Conservation (phyloP, 2,329 filamentous ascomycete genomes). For the Curvularia verruculosa region DNA sequence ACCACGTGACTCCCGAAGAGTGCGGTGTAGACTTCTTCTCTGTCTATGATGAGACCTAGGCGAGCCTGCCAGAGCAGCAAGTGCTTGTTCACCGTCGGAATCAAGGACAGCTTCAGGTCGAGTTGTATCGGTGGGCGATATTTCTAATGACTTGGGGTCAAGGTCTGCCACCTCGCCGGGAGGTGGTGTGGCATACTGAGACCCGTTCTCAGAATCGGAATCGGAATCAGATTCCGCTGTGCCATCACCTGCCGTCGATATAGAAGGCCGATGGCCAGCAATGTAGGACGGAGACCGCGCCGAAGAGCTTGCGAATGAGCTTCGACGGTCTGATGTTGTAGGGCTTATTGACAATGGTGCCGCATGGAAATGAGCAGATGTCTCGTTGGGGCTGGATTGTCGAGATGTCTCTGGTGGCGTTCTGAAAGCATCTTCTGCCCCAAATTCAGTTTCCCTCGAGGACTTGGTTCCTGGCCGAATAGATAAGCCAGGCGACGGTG, state of each 20-base stretch:
- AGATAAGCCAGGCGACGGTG: conserved; percentile 36
- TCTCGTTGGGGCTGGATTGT: conserved; percentile 44
- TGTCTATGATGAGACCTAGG: conserved; percentile 69
- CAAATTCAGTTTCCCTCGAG: conserved; percentile 46
- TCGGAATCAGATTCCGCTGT: conserved; percentile 29
- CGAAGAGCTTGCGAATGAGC: conserved; percentile 43
- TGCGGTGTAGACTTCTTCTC: conserved; percentile 86
- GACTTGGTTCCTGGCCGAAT: conserved; percentile 46
- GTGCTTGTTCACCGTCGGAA: conserved; percentile 39
- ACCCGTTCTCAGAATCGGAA: conserved; percentile 35
- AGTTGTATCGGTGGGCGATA: conserved; percentile 30
- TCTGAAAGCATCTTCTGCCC: conserved; percentile 51
- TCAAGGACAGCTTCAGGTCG: conserved; percentile 34
- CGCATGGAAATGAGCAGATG: conserved; percentile 36
- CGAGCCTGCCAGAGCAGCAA: conserved; percentile 42
- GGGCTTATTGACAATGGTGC: conserved; percentile 45
- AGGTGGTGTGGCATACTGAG: conserved; percentile 42
- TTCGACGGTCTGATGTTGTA: conserved; percentile 37
- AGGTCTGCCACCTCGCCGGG: conserved; percentile 31
- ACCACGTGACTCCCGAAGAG: conserved; percentile 78
- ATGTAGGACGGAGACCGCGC: conserved; percentile 44
- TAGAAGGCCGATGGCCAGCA: conserved; percentile 41
- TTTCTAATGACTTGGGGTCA: conserved; percentile 35
- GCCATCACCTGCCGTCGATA: conserved; percentile 41
- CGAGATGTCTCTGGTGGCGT: conserved; percentile 54